Base-by-base conservation (phyloP, 768 basidiomycete species). In the Lactifluus volemus region DNA sequence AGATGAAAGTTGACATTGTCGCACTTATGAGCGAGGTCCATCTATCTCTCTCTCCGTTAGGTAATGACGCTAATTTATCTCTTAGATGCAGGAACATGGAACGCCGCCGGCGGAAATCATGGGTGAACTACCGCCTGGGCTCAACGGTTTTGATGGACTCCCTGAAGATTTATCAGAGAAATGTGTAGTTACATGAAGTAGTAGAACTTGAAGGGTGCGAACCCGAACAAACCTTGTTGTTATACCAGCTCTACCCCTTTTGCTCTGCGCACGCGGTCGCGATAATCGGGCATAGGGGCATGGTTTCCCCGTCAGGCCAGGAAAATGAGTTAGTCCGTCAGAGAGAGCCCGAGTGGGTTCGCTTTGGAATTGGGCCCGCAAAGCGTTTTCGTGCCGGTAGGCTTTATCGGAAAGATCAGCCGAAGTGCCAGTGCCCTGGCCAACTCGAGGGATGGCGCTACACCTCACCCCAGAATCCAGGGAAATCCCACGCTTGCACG, bases 41-140 rank as follows among this genome's bases (percentile, higher is more conserved):
- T 69, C 9, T 21, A n/a, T n/a, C 21, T 19, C 60, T 15, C 5
- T 42, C 41, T 17, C 25, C 25, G 5, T n/a, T 19, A 21, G 38
- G 15, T 17, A 21, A 36, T 5, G 9, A 15, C 12, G 36, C 30
- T 54, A 51, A 57, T 45, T 21, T 45, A 6, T 60, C 50, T 32
- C 32, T 19, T 63, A 91, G 88, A 84, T 94, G 79, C 91, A 94
- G 78, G 75, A 77, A 3, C 78, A 83, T 58, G 91, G 92, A 6
- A 80, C 86, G 4, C 92, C 90, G 0, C 92, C 92, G 2, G 68
- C 81, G 19, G 89, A 90, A 67, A 79, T 93, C 53, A 92, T 93
- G 88, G 92, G 90, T 1, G 81, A 84, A 0, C 76, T 93, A 51
- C 92, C 92, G 0, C 80, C 88, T 2, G 89, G 87, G n/a, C 72